Conservation (phyloP, 805 yeast species). For the Saccharomyces cerevisiae region DNA sequence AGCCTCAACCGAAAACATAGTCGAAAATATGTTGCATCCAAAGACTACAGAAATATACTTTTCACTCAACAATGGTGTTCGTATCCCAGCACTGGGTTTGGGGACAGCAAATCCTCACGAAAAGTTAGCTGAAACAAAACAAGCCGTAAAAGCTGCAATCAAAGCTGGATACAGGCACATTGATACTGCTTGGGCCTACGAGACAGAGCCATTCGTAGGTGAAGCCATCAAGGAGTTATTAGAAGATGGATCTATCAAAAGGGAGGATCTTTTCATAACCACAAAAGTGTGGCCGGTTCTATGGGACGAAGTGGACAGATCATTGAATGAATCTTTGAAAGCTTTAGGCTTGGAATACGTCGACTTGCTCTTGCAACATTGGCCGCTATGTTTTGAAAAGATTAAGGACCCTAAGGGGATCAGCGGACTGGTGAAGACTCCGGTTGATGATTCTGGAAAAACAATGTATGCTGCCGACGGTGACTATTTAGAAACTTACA, state of each 20-base stretch:
- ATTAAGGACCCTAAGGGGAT: constrained; percentile 17
- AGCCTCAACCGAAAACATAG: not conserved
- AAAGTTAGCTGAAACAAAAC: constrained; percentile 38
- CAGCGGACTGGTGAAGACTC: constrained; percentile 20
- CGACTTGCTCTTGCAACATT: constrained; percentile 69
- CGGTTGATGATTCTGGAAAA: constrained; percentile 30
- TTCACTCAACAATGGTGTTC: constrained; percentile 47
- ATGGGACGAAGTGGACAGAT: constrained; percentile 43
- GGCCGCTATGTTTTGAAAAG: constrained; percentile 51
- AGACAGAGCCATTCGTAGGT: constrained; percentile 62
- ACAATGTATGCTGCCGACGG: constrained; percentile 31
- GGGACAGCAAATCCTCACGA: constrained; percentile 55
- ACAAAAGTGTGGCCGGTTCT: constrained; percentile 63
- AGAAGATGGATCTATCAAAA: constrained; percentile 37
- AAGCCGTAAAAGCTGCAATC: constrained; percentile 53
- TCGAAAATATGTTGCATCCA: constrained; percentile 21
- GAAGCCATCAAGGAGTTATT: constrained; percentile 44
- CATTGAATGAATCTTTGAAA: constrained; percentile 49
- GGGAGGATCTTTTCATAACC: constrained; percentile 60
- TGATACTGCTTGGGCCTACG: constrained; percentile 67
- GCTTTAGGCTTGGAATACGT: constrained; percentile 64
- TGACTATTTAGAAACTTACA: constrained; percentile 46
- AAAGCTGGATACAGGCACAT: constrained; percentile 62
- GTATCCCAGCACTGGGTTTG: constrained; percentile 60
- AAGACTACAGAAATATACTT: constrained; percentile 34